Evolutionary conservation across 2,329 filamentous ascomycete genomes (phyloP).

Genomic region (Chrysoporthe puriensis): DNA sequence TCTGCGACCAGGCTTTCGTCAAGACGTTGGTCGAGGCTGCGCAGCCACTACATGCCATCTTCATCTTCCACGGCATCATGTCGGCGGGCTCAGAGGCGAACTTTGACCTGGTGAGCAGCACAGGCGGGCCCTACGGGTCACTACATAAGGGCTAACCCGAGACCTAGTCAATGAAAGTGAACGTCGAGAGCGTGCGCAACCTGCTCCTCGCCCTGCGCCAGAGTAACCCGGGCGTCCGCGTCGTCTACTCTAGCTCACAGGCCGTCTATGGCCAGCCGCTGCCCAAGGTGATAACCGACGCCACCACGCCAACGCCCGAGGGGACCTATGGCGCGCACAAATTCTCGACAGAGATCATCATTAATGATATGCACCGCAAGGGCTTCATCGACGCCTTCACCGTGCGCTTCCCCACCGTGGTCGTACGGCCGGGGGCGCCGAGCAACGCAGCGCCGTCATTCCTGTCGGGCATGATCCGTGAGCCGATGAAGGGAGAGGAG

Average conservation of each 20-base stretch:
- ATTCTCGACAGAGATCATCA: constrained; percentile 61
- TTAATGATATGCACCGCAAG: constrained; percentile 66
- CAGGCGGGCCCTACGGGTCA: not conserved
- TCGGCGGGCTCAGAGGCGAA: constrained; percentile 65
- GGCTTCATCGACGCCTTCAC: constrained; percentile 61
- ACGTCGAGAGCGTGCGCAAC: constrained; percentile 61
- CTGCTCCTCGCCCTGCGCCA: constrained; percentile 53
- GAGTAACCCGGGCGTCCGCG: constrained; percentile 55
- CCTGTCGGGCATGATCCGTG: constrained; percentile 65
- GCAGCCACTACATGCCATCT: constrained; percentile 55
- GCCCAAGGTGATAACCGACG: constrained; percentile 54
- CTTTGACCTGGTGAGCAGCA: constrained; percentile 48
- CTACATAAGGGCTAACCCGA: not conserved
- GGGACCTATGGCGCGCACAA: constrained; percentile 68
- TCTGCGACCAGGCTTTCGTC: constrained; percentile 41
- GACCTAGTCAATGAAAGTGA: constrained; percentile 55
- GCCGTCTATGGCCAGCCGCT: constrained; percentile 66
- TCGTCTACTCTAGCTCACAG: constrained; percentile 65
- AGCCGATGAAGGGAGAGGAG: constrained; percentile 59
- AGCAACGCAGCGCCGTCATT: constrained; percentile 67
- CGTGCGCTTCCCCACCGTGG: constrained; percentile 64
- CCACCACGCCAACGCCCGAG: constrained; percentile 59
- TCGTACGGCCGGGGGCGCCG: constrained; percentile 62
- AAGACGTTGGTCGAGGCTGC: constrained; percentile 47
- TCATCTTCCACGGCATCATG: constrained; percentile 71